Evolutionary conservation across 2,329 filamentous ascomycete genomes (phyloP), one percentile per base, ranked within the genome.

Genomic region (Basipetospora chlamydospora): DNA sequence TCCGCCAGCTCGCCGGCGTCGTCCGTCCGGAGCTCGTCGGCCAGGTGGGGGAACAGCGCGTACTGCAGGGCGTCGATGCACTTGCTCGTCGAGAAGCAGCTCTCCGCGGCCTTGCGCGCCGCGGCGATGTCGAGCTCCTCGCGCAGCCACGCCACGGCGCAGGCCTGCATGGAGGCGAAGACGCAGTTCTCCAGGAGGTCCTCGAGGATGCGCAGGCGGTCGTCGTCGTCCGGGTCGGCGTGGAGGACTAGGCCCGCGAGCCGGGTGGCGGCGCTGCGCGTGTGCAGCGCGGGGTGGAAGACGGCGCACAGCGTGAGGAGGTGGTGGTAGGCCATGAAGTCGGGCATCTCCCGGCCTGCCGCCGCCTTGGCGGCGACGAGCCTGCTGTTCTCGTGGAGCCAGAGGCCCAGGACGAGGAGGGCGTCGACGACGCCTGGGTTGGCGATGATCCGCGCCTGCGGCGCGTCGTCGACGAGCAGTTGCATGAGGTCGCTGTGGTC

Each of bases 111-210:
- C 44, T 51, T 55, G 20, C 51, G 39, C 28, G 52, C 51, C 18
- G 46, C 53, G 3, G 68, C 64, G 4, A 60, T 51, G 7, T 76
- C 60, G 12, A 78, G 56, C 48, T 79, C 75, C 45, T 78, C 74
- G 37, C 72, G 67, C 23, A 78, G 54, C 75, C 75, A 80, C 4
- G 64, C 63, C 4, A 79, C 63, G 1, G 73, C 74, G 28, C 70
- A 73, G 7, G 70, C 74, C 49, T 77, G 76, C 26, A 80, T 59
- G 1, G 67, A 62, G 2, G 72, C 63, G 45, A 74, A 78, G 44
- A 71, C 65, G 58, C 74, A 78, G 49, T 77, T 74, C 52, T 78
- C 73, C 10, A 80, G 55, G 10, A 78, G 61, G 47, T 80, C 75
- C 36, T 74, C 68, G 7, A 80, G 61, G 43, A 80, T 79, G 20